Base-by-base conservation (phyloP, 768 basidiomycete species). In the Termitomyces sp. region DNA sequence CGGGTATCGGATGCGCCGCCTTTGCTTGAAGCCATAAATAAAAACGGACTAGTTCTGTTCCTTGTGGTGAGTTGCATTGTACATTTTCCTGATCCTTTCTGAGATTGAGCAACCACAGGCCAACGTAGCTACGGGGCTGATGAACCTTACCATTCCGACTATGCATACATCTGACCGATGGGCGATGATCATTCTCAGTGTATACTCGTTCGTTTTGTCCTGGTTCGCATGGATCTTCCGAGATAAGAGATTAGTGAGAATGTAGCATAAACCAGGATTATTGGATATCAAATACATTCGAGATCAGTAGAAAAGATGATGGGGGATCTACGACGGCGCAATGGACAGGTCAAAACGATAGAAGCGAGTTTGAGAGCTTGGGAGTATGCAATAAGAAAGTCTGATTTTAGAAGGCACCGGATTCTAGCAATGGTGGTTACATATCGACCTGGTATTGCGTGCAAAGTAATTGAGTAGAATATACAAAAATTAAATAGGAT, bases 21-120 rank as follows among this genome's bases (percentile, higher is more conserved):
- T 83, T 1, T 98, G 33, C 76, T 98, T 15, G 87, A 90, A 32
- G 92, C 92, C 1, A 78, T 97, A 55, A 98, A 98, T 70, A 80
- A 77, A 61, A 95, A 98, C 64, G 85, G 90, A 0, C 74, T 98
- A 12, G 74, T 78, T 7, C 67, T 96, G 22, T 99, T 99, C 73
- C 81, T 99, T 1, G 63, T 91, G 24, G 96, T 94, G 65, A 63
- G 91, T 81, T 12, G 20, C 40, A 40, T 57, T 36, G 36, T 20
- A 15, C 36, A 62, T 15, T 40, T 45, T 7, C 20, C 18, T 11
- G n/a, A 5, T 6, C 24, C 39, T 18, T 38, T 16, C 13, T 20
- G 2, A 15, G 35, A 60, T 8, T 16, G 45, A 51, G 15, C 15
- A 44, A 35, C 11, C 40, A 32, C 61, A 96, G 94, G 92, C 95